Conservation (phyloP, 192 early-diverging fungal genomes). For the Coemansia sp. region DNA sequence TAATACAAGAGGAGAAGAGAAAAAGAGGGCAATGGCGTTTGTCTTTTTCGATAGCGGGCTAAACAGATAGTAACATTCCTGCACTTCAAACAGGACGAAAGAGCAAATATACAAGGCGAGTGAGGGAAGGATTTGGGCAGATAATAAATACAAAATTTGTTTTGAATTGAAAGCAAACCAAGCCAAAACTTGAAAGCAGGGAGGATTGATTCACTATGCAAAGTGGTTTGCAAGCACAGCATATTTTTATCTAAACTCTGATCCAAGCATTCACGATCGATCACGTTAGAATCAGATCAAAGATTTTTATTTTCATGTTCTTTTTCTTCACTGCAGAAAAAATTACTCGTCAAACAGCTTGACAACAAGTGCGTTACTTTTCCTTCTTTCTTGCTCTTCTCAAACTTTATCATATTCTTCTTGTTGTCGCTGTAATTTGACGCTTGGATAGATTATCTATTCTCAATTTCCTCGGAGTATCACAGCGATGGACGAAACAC, state of each 20-base stretch:
- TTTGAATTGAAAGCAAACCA: background rate
- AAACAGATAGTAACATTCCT: background rate
- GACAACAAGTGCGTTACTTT: background rate
- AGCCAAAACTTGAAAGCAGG: too few relatives aligned
- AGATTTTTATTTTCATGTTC: background rate
- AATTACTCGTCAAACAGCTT: background rate
- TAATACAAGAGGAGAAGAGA: background rate
- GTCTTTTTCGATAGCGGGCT: background rate
- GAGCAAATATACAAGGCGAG: slow-evolving; percentile 1
- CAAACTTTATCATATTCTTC: background rate
- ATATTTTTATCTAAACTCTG: too few relatives aligned
- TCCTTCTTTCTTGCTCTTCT: background rate
- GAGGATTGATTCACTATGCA: too few relatives aligned
- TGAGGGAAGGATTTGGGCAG: background rate
- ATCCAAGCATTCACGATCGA: too few relatives aligned
- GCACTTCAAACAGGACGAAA: background rate
- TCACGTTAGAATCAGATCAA: too few relatives aligned
- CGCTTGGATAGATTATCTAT: background rate
- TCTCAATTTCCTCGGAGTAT: background rate
- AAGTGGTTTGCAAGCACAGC: too few relatives aligned
- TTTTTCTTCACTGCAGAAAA: background rate
- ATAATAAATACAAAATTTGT: slow-evolving; percentile 1
- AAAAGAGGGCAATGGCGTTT: background rate
- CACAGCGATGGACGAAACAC: slow-evolving; percentile 40
- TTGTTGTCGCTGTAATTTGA: background rate